Conservation (phyloP, 78 protist genomes). For the Protostelium mycophagum region DNA sequence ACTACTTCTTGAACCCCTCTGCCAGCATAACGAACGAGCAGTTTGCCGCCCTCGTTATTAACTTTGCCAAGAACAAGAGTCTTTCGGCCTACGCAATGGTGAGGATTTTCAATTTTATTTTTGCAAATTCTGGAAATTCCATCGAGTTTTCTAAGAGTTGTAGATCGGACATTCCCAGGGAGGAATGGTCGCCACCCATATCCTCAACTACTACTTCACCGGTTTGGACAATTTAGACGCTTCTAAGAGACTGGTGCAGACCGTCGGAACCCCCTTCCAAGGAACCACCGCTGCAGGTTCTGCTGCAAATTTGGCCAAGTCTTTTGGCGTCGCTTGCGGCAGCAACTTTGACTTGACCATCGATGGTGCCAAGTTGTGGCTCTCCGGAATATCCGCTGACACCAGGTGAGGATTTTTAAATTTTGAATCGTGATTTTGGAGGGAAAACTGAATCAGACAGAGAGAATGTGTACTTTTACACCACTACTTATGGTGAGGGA, state of each 20-base stretch:
- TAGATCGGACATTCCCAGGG: constrained; percentile 60
- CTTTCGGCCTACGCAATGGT: not conserved
- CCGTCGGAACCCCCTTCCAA: constrained; percentile 59
- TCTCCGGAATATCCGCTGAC: constrained; percentile 42
- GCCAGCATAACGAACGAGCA: constrained; percentile 36
- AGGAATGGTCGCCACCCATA: constrained; percentile 41
- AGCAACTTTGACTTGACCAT: constrained; percentile 45
- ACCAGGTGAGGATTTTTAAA: no score
- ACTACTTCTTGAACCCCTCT: constrained; percentile 22
- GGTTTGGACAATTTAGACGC: constrained; percentile 13
- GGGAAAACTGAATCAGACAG: constrained; percentile 27
- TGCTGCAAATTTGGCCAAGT: constrained; percentile 34
- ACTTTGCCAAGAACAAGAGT: constrained; percentile 3
- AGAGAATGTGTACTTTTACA: constrained; percentile 4
- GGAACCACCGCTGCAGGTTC: constrained; percentile 65
- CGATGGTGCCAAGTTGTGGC: constrained; percentile 66
- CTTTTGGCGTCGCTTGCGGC: constrained; percentile 58
- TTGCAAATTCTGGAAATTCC: not conserved
- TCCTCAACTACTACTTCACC: constrained; percentile 34
- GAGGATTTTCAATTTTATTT: not conserved
- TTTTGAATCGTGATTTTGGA: constrained; percentile 37
- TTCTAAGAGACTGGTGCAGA: constrained; percentile 20
- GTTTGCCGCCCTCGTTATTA: constrained; percentile 39
- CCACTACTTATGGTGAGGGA: not conserved
- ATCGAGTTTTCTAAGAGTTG: constrained; percentile 28